phyloP scores from a whole-genome alignment of 768 basidiomycete genomes.

The Naganishia onofrii region DNA sequence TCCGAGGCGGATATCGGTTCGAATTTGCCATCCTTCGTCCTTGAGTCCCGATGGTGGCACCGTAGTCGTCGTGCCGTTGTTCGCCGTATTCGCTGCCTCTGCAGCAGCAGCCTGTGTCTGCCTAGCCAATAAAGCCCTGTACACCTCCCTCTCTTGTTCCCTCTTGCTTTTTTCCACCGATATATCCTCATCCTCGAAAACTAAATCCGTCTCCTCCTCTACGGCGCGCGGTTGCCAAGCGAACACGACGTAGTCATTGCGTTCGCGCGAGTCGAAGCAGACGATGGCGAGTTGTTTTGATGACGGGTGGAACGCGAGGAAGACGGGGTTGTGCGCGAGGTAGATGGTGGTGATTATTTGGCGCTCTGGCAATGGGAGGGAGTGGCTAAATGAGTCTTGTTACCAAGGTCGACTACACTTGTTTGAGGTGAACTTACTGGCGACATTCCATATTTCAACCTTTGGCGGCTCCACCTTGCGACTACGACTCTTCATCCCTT shows the following conservation, averaged over 20 bases:
- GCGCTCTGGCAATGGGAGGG: slow-evolving; percentile 6
- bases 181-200: slow-evolving; percentile 10
- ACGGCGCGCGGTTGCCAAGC: slow-evolving; percentile 23
- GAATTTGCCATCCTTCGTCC: slow-evolving; percentile 28
- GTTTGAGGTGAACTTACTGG: slow-evolving; percentile 14
- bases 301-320: slow-evolving; percentile 27
- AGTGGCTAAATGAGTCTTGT: too few species aligned
- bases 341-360: slow-evolving; percentile 29
- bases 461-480: slow-evolving; percentile 8
- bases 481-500: slow-evolving; percentile 6
- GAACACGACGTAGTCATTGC: slow-evolving; percentile 22
- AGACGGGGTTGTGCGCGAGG: slow-evolving; percentile 26
- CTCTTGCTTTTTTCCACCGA: slow-evolving; percentile 7
- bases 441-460: slow-evolving; percentile 28
- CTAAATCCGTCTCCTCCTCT: not conserved
- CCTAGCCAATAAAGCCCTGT: slow-evolving; percentile 9
- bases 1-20: slow-evolving; percentile 21
- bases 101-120: slow-evolving; percentile 13
- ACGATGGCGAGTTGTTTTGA: slow-evolving; percentile 28
- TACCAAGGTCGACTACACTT: too few species aligned
- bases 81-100: not conserved
- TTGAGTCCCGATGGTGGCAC: not conserved
- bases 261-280: slow-evolving; percentile 28
- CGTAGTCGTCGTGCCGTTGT: not conserved
- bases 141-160: slow-evolving; percentile 14